Conservation (phyloP, 176 grass and related monocot species). For the Oryza glumipatula region DNA sequence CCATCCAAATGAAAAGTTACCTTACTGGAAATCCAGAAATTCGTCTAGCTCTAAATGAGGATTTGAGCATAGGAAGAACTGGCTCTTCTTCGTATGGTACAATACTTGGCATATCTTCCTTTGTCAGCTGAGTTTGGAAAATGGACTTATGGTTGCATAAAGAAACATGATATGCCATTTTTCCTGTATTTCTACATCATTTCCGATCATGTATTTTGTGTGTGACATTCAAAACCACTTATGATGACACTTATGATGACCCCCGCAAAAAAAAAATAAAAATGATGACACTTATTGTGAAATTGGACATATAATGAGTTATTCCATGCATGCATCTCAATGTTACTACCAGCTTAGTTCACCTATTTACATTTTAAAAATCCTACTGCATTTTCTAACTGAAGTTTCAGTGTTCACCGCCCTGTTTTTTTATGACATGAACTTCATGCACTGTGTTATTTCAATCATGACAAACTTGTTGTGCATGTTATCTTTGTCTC, state of each 20-base stretch:
- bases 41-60: slow-evolving; percentile 96
- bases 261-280: no score
- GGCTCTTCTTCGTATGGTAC: slow-evolving; percentile 74
- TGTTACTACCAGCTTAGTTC: not conserved
- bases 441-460: slow-evolving; percentile 6
- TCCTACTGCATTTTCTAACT: not conserved
- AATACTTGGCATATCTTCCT: slow-evolving; percentile 20
- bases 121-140: not conserved
- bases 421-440: slow-evolving; percentile 6
- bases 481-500: not conserved
- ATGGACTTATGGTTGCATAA: slow-evolving; percentile 5
- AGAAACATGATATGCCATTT: slow-evolving; percentile 17
- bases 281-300: not conserved
- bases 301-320: slow-evolving; percentile 21
- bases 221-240: slow-evolving; percentile 4
- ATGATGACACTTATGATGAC: not conserved
- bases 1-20: slow-evolving; percentile 99
- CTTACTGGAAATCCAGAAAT: slow-evolving; percentile 98
- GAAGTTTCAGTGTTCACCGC: not conserved
- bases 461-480: not conserved
- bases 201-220: slow-evolving; percentile 23
- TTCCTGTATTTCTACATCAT: not conserved
- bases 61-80: slow-evolving; percentile 87
- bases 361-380: slow-evolving; percentile 16
- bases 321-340: not conserved